phyloP scores from a whole-genome alignment of 805 yeast species.

The Naumovozyma dairenensis region DNA sequence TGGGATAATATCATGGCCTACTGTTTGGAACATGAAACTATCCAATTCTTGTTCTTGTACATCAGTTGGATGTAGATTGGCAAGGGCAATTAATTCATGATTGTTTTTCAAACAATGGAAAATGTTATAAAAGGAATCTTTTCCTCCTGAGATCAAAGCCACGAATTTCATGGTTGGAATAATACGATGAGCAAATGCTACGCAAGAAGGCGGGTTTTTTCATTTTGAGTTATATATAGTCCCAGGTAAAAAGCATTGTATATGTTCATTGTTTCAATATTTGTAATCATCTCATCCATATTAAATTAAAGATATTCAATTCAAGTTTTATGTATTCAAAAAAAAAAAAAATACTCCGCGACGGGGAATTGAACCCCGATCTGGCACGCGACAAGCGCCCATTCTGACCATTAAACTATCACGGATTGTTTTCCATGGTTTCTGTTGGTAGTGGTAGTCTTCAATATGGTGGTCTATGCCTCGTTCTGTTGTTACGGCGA shows the following conservation, averaged over 20 bases:
- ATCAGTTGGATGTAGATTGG: constrained; percentile 63
- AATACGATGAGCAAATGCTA: no score
- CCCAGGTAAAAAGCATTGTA: no score
- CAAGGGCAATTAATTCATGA: constrained; percentile 78
- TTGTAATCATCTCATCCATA: no score
- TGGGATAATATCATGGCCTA: constrained; percentile 73
- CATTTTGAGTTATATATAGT: no score
- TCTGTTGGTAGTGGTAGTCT: no score
- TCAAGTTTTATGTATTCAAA: no score
- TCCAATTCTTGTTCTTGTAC: constrained; percentile 60
- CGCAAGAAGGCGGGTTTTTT: no score
- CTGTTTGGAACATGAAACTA: constrained; percentile 96
- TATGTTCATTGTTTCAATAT: no score
- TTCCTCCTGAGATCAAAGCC: constrained; percentile 91
- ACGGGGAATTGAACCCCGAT: constrained; percentile 23
- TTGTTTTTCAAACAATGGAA: constrained; percentile 78
- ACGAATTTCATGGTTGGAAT: constrained; percentile 89
- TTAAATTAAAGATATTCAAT: no score
- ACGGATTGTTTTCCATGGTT: no score
- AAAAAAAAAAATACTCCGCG: constrained; percentile 17
- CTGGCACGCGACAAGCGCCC: constrained; percentile 20
- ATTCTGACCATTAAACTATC: constrained; percentile 8
- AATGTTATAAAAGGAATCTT: constrained; percentile 87
- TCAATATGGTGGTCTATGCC: no score
- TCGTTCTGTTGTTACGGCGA: no score